These are phyloP conservation scores for Penicillium sp. DNA, from an alignment of 2,329 filamentous ascomycete species.

Conservation along the genomic window DNA sequence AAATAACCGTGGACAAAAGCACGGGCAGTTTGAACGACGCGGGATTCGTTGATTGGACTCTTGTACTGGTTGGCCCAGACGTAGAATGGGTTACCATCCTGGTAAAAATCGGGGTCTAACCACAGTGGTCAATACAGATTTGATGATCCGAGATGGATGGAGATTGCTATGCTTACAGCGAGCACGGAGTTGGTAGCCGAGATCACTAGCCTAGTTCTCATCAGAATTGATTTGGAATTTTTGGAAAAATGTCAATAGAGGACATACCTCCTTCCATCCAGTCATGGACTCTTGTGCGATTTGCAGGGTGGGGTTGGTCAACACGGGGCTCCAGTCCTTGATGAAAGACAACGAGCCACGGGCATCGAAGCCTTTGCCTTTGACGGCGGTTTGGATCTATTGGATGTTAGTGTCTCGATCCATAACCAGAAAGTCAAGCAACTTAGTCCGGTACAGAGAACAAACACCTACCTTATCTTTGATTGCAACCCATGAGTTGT, in stretches of 20 bases:
- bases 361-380: slow-evolving; percentile 53
- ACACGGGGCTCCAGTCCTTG: slow-evolving; percentile 60
- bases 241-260: slow-evolving; percentile 47
- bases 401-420: not conserved
- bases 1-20: slow-evolving; percentile 66
- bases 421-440: not conserved
- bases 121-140: not conserved
- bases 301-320: slow-evolving; percentile 59
- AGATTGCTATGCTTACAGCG: slow-evolving; percentile 21
- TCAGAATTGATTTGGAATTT: slow-evolving; percentile 35
- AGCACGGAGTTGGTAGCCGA: slow-evolving; percentile 26
- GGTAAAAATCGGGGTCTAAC: slow-evolving; percentile 55
- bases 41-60: slow-evolving; percentile 41
- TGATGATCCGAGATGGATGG: not conserved
- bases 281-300: slow-evolving; percentile 64
- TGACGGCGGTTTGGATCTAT: slow-evolving; percentile 55
- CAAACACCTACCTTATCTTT: slow-evolving; percentile 26
- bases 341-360: slow-evolving; percentile 61
- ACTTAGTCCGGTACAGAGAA: not conserved
- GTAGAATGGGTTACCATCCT: slow-evolving; percentile 55
- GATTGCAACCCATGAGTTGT: slow-evolving; percentile 57
- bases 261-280: slow-evolving; percentile 60
- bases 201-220: slow-evolving; percentile 18
- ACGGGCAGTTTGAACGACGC: slow-evolving; percentile 63
- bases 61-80: slow-evolving; percentile 70